A percentile compares a stretch with the other conserved stretches of the same genome.
Conservation (phyloP, 192 early-diverging fungal genomes). For the Haplosporangium gracile region DNA sequence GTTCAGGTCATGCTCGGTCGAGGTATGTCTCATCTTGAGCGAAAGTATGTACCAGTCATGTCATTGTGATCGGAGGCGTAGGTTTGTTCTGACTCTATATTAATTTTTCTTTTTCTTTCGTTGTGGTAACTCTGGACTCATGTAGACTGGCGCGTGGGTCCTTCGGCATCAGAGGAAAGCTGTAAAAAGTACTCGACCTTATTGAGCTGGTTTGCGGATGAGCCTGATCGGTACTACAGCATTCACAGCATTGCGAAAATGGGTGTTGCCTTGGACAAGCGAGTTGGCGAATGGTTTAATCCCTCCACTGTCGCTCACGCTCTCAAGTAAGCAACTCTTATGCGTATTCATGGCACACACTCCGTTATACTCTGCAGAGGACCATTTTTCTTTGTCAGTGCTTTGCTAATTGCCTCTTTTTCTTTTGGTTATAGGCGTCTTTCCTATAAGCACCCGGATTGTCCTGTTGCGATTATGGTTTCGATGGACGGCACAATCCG, state of each 20-base stretch:
- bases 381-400: not conserved
- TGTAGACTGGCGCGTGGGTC: constrained; percentile 48
- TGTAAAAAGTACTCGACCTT: constrained; percentile 36
- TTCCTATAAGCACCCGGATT: constrained; percentile 44
- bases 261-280: constrained; percentile 53
- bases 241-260: constrained; percentile 57
- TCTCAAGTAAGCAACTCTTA: constrained; percentile 35
- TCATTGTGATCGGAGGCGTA: not conserved
- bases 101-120: not conserved
- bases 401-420: not conserved
- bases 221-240: constrained; percentile 57
- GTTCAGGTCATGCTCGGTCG: constrained; percentile 51
- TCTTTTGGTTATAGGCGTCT: constrained; percentile 27
- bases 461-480: constrained; percentile 45
- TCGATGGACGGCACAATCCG: constrained; percentile 43
- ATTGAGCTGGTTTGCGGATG: constrained; percentile 58
- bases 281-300: constrained; percentile 62
- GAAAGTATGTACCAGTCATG: not conserved
- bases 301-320: constrained; percentile 58
- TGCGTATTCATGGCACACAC: not conserved
- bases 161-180: constrained; percentile 10
- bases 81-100: not conserved
- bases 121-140: not conserved
- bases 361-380: not conserved
- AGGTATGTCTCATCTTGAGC: constrained; percentile 27